Evolutionary conservation across 1,284 basidiomycete genomes (phyloP).

Genomic region (Cerioporus squamosus): DNA sequence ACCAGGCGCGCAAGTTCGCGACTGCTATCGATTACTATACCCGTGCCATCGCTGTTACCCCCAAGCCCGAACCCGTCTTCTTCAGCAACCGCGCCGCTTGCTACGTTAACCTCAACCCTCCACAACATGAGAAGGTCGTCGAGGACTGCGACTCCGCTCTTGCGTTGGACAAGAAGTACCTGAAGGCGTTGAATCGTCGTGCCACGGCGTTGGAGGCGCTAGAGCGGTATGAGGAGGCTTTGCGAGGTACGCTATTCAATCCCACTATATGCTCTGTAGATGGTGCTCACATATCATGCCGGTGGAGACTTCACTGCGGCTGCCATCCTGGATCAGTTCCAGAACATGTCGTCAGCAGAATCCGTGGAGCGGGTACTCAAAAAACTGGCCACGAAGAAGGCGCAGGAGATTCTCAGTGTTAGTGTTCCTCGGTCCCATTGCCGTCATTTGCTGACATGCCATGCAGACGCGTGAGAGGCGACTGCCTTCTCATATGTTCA

Average conservation of each 20-base stretch:
- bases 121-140: slow-evolving; percentile 86
- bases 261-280: neutral
- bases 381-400: slow-evolving; percentile 77
- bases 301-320: slow-evolving; percentile 90
- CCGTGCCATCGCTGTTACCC: slow-evolving; percentile 86
- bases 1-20: slow-evolving; percentile 79
- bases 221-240: slow-evolving; percentile 73
- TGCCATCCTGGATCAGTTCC: slow-evolving; percentile 93
- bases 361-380: slow-evolving; percentile 94
- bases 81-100: slow-evolving; percentile 98
- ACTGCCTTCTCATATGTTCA: slow-evolving; percentile 91
- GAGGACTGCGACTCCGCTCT: slow-evolving; percentile 92
- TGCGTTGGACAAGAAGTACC: slow-evolving; percentile 83
- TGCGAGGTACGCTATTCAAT: slow-evolving; percentile 67
- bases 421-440: slow-evolving; percentile 28
- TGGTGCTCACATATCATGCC: too few species aligned
- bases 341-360: slow-evolving; percentile 79
- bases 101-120: slow-evolving; percentile 90
- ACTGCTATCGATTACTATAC: slow-evolving; percentile 88
- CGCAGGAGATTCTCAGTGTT: slow-evolving; percentile 70
- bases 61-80: slow-evolving; percentile 91
- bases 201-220: slow-evolving; percentile 87
- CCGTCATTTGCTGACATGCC: slow-evolving; percentile 5
- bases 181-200: slow-evolving; percentile 95
- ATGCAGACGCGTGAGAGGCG: slow-evolving; percentile 77